Evolutionary conservation across 2,329 filamentous ascomycete species (phyloP), one percentile per base, ranked within the genome.

Genomic region (Coniochaeta ligniaria): DNA sequence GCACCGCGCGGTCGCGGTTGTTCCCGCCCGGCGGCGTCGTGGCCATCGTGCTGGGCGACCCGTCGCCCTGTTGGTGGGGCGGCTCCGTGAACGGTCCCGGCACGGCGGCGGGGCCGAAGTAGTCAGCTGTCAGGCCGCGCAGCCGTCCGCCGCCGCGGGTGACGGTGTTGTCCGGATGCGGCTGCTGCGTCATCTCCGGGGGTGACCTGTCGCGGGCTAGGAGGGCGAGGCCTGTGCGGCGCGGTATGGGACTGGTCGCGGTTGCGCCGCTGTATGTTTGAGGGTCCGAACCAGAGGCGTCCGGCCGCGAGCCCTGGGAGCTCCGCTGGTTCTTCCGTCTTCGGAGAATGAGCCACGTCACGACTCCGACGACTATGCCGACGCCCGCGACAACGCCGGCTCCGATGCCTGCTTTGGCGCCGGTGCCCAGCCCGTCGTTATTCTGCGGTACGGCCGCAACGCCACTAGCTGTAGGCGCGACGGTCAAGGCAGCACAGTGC

Each of bases 401-500:
- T 6, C 79, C 83, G n/a, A 87, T 80, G 2, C 84, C 84, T 0
- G 80, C 82, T 66, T 80, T 83, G 2, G 81, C 83, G 0, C 79
- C 82, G 1, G 75, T 69, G 1, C 80, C 79, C 6, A 84, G 68
- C 2, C 69, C 69, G 2, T 60, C 61, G 28, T 50, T 59, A 4
- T 50, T 59, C 9, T 36, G 22, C 1, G 47, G 38, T 16, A 61
- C 63, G 24, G 57, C 61, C 6, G 64, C 62, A 2, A 72, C 65
- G 1, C 69, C 67, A 1, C 70, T 70, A 22, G 71, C 71, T n/a
- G 52, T 70, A 2, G 68, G 61, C 7, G 62, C 55, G 9, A 60
- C 50, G 6, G 62, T 68, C 6, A 70, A 67, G 4, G 71, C 66
- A 5, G 76, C 76, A 65, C 80, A 81, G 59, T 72, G 75, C 35